Evolutionary conservation across 306 rosid species (phyloP).

Genomic region (Lathyrus aphaca): DNA sequence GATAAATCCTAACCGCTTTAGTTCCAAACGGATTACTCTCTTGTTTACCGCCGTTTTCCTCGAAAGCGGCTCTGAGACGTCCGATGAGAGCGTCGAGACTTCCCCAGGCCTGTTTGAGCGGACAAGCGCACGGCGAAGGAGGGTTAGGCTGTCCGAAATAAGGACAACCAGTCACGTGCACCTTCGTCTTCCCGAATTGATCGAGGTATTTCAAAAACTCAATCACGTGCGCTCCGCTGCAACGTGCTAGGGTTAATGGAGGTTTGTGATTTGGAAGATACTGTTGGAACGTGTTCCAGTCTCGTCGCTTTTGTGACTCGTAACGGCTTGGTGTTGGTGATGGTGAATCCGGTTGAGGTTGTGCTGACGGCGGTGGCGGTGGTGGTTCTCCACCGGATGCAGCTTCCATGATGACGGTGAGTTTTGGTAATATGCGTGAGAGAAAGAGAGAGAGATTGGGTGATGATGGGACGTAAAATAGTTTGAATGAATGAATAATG

Average conservation of each 20-base stretch:
- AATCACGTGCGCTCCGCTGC: conserved; percentile 99
- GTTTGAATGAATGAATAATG: conserved; percentile 14
- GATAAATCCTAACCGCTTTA: conserved; percentile 79
- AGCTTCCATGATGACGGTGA: conserved; percentile 57
- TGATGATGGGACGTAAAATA: conserved; percentile 28
- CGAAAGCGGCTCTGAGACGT: conserved; percentile 91
- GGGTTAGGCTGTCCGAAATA: conserved; percentile 85
- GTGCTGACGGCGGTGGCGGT: background rate
- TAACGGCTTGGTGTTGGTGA: conserved; percentile 71
- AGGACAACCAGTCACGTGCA: conserved; percentile 68
- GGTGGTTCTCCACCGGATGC: conserved; percentile 49
- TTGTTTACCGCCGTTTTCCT: conserved; percentile 84
- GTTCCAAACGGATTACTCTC: conserved; percentile 92
- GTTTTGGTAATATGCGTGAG: background rate
- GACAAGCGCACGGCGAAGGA: conserved; percentile 87
- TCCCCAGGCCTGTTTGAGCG: conserved; percentile 91
- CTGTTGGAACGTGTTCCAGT: conserved; percentile 97
- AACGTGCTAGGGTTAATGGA: conserved; percentile 77
- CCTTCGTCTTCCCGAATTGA: conserved; percentile 96
- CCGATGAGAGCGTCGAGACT: conserved; percentile 96
- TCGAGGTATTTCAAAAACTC: conserved; percentile 90
- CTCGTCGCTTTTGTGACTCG: conserved; percentile 94
- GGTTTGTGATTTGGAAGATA: conserved; percentile 91
- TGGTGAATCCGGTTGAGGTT: background rate
- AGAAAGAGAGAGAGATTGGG: background rate